These are phyloP conservation scores for Arachis monticola DNA, from an alignment of 331 rosid species.

Conservation along the genomic window DNA sequence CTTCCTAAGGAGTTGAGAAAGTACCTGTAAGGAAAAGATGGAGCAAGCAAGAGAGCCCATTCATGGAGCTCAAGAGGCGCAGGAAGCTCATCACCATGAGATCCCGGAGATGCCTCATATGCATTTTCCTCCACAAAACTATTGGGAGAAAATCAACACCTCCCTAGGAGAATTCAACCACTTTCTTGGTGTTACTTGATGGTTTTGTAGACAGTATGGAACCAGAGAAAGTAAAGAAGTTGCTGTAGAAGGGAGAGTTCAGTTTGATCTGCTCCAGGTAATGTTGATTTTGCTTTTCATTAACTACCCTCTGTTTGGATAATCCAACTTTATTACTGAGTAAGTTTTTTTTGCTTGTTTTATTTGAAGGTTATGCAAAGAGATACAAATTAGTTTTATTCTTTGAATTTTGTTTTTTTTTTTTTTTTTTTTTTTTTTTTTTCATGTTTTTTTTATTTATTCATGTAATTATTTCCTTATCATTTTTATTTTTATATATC, in stretches of 20 bases:
- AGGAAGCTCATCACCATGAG: no score
- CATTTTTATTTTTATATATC: constrained; percentile 19
- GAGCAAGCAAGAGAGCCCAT: no score
- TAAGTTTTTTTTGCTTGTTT: constrained; percentile 37
- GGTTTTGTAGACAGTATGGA: constrained; percentile 76
- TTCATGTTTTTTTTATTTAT: no score
- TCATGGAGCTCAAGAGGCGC: no score
- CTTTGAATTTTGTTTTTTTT: constrained; percentile 83
- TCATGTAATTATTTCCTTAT: constrained; percentile 8
- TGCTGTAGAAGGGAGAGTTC: constrained; percentile 93
- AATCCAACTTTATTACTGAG: constrained; percentile 15
- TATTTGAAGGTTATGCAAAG: constrained; percentile 79
- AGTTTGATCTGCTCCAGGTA: constrained; percentile 98
- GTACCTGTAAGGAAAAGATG: no score
- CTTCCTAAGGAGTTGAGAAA: no score
- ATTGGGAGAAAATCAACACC: no score
- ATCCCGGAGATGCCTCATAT: no score
- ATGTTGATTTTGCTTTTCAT: constrained; percentile 16
- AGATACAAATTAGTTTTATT: constrained; percentile 93
- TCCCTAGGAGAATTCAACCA: no score
- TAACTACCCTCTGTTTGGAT: constrained; percentile 32
- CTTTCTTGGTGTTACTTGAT: constrained; percentile 37
- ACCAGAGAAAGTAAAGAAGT: constrained; percentile 98
- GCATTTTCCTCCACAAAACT: no score
- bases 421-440: constrained; percentile 34